Base-by-base conservation (phyloP, 768 basidiomycete species). In the Termitomyces sp. region DNA sequence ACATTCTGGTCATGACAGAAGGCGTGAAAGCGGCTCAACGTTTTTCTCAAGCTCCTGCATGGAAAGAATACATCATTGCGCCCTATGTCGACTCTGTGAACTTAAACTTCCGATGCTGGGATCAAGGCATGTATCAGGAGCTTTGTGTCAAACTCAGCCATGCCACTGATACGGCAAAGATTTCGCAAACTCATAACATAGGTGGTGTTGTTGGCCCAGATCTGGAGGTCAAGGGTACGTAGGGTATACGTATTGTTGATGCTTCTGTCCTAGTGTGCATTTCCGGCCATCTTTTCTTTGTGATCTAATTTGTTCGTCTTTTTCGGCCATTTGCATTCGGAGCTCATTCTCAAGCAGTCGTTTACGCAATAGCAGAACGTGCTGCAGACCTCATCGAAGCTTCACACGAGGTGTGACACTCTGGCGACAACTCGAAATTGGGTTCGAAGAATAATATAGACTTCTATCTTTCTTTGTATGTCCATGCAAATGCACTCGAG, bases 131-230 rank as follows among this genome's bases (percentile, higher is more conserved):
- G 55, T 16, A 50, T 59, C 40, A 37, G 33, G 8, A 46, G 27
- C 4, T 43, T 43, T 55, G 26, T 53, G 9, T 42, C 53, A 20
- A 55, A 39, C 10, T 49, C 10, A 49, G 45, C 18, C 58, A 55
- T 39, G 22, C 40, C 26, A 46, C 45, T n/a, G 58, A 53, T 14
- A 43, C 53, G 3, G 58, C 58, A 6, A 42, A 12, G 18, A 55
- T 59, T 30, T 54, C 58, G 4, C 18, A 32, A n/a, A 13, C 18
- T 9, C 12, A 33, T 22, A 48, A 42, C 2, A 27, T 3, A 7
- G 9, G 37, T 22, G 58, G 58, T 27, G 58, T 59, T 40, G 58
- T 59, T 30, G 46, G 46, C 5, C 53, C 58, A 12, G 58, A 59
- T 55, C 26, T 59, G 37, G 42, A 43, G 32, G 53, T 59, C 20